A percentile compares a stretch with the other conserved stretches of the same genome.
Conservation (phyloP, 768 basidiomycete genomes). For the Kwoniella botswanensis region DNA sequence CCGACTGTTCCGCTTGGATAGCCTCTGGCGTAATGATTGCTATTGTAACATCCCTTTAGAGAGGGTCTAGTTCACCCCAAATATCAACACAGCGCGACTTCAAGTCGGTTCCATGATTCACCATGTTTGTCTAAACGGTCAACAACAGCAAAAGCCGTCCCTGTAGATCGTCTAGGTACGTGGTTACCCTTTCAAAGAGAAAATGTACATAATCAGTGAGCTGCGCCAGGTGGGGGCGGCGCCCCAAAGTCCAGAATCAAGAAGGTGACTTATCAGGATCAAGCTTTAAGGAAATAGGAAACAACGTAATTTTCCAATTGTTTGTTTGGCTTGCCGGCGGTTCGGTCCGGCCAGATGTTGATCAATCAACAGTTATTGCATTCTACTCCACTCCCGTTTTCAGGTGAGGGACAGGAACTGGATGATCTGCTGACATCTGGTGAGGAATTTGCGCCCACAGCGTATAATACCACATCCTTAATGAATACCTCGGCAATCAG, state of each 20-base stretch:
- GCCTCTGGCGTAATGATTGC: not conserved
- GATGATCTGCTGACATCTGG: not conserved
- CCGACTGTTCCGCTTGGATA: not conserved
- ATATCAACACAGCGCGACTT: conserved; percentile 7
- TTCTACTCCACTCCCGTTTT: not conserved
- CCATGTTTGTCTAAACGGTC: not conserved
- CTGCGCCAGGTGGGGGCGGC: not conserved
- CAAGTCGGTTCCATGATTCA: not conserved
- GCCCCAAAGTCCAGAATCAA: conserved; percentile 2
- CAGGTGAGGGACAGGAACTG: not conserved
- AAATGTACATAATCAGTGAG: not conserved
- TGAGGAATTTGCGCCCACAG: not conserved
- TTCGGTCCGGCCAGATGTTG: conserved; percentile 1
- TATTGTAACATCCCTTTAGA: not conserved
- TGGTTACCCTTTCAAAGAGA: not conserved
- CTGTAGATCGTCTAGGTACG: conserved; percentile 6
- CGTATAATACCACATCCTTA: not conserved
- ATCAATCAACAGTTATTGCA: not conserved
- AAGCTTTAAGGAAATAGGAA: not conserved
- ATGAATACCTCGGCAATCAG: not conserved
- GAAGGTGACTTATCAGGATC: not conserved
- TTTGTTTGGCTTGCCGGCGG: conserved; percentile 5
- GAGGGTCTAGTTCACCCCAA: not conserved
- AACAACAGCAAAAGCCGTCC: conserved; percentile 5
- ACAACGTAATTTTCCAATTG: not conserved